A percentile compares a stretch with the other conserved stretches of the same genome.
These are phyloP conservation scores for Candida ovalis DNA, from an alignment of 805 yeast genomes.

Conservation along the genomic window DNA sequence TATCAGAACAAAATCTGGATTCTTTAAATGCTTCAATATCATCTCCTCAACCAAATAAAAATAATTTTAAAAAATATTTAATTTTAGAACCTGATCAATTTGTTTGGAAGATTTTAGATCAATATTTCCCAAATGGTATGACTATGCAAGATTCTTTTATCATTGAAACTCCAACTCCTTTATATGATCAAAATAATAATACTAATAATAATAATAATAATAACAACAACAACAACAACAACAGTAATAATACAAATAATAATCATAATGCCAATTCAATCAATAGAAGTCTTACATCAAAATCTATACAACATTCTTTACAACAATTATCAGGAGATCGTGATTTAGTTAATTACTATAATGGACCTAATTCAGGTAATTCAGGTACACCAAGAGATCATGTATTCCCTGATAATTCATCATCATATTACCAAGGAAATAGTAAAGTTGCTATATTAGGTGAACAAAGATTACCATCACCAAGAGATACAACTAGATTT, in stretches of 20 bases:
- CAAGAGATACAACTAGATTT: slow-evolving; percentile 22
- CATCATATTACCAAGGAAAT: not conserved
- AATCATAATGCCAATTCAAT: not conserved
- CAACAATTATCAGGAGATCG: not conserved
- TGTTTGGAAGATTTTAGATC: slow-evolving; percentile 56
- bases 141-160: slow-evolving; percentile 58
- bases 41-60: not conserved
- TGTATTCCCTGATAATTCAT: slow-evolving; percentile 8
- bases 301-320: not conserved
- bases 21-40: not conserved
- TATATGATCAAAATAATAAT: slow-evolving; percentile 5
- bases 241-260: not conserved
- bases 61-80: not conserved
- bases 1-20: slow-evolving; percentile 6
- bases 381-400: slow-evolving; percentile 14
- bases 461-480: slow-evolving; percentile 29
- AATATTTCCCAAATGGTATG: slow-evolving; percentile 67
- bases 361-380: slow-evolving; percentile 9
- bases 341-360: slow-evolving; percentile 7
- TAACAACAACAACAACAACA: not conserved
- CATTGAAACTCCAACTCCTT: slow-evolving; percentile 42
- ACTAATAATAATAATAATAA: not conserved
- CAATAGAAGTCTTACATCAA: not conserved
- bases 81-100: slow-evolving; percentile 56
- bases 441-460: slow-evolving; percentile 29